Evolutionary conservation across 2,329 filamentous ascomycete genomes (phyloP), one percentile per base, ranked within the genome.

Genomic region (Colletotrichum aenigma): DNA sequence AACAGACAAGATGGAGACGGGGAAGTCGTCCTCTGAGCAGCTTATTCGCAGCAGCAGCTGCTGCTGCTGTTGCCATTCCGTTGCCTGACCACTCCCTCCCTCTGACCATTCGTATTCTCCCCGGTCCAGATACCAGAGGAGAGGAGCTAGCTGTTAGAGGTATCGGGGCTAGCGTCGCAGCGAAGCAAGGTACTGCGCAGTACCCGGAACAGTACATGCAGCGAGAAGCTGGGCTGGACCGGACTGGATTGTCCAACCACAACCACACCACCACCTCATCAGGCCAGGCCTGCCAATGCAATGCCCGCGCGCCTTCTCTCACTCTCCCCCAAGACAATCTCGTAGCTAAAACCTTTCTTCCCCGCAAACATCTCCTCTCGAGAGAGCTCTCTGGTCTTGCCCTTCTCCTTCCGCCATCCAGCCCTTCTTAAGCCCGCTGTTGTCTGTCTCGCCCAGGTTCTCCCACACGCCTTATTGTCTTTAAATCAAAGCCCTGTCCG

Each of bases 331-430:
- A 66, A 60, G 65, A 67, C 61, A 38, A 52, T 24, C 66, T 70
- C 65, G 60, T 70, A 76, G 66, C 74, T 76, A 76, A 76, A 76
- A 76, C 74, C 74, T 76, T 66, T 34, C 71, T 75, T 75, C 74
- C 74, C 74, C 74, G 71, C 74, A 74, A 70, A 66, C 74, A 70
- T 66, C 71, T 75, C 34, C 28, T 64, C 66, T 36, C 18, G 55
- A 34, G 18, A 67, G 32, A 75, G 60, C 60, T 70, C 60, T 70
- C 34, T 58, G 66, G 71, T 62, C 60, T 66, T 38, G 30, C 38
- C 16, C 55, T 75, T 66, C 52, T 48, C 21, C 55, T 60, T 16
- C 52, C 36, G 66, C 26, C 62, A 61, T 61, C 52, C 64, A 70
- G 65, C 52, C n/a, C 43, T 52, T 21, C 43, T 52, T 13, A 52